Conservation (phyloP, 768 basidiomycete genomes). For the Xerocomellus chrysenteron region DNA sequence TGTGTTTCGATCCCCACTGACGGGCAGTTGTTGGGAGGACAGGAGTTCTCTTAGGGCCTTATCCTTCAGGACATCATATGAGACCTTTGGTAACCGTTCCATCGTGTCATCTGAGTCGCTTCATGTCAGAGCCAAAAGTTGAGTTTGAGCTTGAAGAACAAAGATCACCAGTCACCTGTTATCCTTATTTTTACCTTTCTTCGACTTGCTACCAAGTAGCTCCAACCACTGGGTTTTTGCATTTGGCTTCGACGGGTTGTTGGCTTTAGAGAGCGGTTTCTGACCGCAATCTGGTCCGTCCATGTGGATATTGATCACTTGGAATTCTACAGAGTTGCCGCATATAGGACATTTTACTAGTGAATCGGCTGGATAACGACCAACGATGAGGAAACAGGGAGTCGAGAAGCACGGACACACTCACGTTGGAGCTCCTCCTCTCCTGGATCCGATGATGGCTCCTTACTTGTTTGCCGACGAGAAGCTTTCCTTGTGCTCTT, state of each 20-base stretch:
- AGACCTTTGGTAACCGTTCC: constrained; percentile 57
- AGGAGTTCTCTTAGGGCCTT: constrained; percentile 58
- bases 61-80: constrained; percentile 65
- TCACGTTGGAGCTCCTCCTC: constrained; percentile 32
- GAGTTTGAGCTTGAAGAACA: not conserved
- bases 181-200: constrained; percentile 46
- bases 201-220: constrained; percentile 31
- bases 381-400: not conserved
- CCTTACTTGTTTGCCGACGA: constrained; percentile 13
- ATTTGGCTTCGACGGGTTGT: constrained; percentile 25
- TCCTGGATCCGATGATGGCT: constrained; percentile 32
- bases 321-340: constrained; percentile 40
- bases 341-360: constrained; percentile 67
- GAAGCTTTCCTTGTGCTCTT: constrained; percentile 22
- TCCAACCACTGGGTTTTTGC: constrained; percentile 43
- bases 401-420: not conserved
- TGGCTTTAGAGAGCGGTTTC: constrained; percentile 14
- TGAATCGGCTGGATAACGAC: constrained; percentile 28
- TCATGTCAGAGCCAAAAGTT: constrained; percentile 19
- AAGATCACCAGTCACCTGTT: constrained; percentile 15
- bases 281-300: constrained; percentile 51
- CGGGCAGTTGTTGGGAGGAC: constrained; percentile 46
- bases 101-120: constrained; percentile 35
- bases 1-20: constrained; percentile 49
- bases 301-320: constrained; percentile 62